These are phyloP conservation scores for Picochlorum sp. DNA, from an alignment of 139 green algal genomes.

Conservation along the genomic window DNA sequence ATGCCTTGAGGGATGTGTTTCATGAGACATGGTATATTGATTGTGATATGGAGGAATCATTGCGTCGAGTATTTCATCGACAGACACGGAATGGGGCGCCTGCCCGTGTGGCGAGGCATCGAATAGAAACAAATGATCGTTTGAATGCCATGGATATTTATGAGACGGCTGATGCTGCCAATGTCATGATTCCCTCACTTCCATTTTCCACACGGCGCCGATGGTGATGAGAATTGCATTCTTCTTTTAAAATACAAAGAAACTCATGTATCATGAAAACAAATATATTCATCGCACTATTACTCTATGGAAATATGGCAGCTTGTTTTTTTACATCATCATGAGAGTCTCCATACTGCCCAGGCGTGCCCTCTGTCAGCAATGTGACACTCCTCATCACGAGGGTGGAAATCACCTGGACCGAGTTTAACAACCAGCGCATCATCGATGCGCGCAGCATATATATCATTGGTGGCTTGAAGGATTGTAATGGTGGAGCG, in stretches of 20 bases:
- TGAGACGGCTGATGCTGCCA: conserved; percentile 5
- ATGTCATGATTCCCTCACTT: conserved; percentile 17
- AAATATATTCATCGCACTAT: background rate
- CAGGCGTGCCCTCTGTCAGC: conserved; percentile 26
- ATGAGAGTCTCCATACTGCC: conserved; percentile 31
- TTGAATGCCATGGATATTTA: conserved; percentile 60
- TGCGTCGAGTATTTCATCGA: conserved; percentile 44
- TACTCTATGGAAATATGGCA: too few relatives aligned
- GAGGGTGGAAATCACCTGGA: conserved; percentile 48
- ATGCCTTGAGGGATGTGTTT: conserved; percentile 32
- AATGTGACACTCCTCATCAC: conserved; percentile 18
- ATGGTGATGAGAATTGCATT: background rate
- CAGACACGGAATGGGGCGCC: conserved; percentile 39
- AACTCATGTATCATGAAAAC: too few relatives aligned
- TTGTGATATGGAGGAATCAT: conserved; percentile 48
- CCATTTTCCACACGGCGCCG: background rate
- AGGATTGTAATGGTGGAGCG: conserved; percentile 58
- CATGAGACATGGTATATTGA: conserved; percentile 72
- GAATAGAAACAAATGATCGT: conserved; percentile 62
- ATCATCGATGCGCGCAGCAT: conserved; percentile 75
- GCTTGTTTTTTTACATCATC: too few relatives aligned
- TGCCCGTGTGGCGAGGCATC: conserved; percentile 28
- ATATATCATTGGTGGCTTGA: conserved; percentile 54
- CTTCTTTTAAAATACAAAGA: too few relatives aligned
- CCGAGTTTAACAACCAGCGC: conserved; percentile 59